Evolutionary conservation across 2,329 filamentous ascomycete genomes (phyloP), one percentile per base, ranked within the genome.

Genomic region (Scopulariopsis brevicaulis): DNA sequence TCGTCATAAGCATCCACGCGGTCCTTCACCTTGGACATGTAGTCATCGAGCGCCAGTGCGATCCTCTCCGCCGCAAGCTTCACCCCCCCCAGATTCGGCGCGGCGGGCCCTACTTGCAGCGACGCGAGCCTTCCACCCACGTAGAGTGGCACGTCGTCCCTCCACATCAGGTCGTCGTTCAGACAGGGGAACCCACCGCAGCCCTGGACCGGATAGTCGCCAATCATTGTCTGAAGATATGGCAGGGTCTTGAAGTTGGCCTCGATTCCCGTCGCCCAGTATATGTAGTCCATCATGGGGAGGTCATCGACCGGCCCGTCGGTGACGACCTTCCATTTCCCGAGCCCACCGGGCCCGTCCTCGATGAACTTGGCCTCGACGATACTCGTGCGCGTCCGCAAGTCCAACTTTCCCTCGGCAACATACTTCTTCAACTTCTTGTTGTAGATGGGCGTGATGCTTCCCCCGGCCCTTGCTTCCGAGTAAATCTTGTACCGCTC

Each of bases 121-220:
- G 78, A 82, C 0, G 85, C 88, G 40, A 92, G 71, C 56, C 83
- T 76, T 1, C 87, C 89, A 0, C 85, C 84, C 59, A 89, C 70
- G 65, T 90, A 92, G 1, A 91, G 69, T 1, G 89, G 89, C 1
- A 93, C 80, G n/a, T 82, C 82, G 0, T 84, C 75, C 43, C 76
- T 76, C 89, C 88, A 93, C 78, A 85, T 86, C 60, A 93, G 73
- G 64, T 93, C 87, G 50, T 92, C 82, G 2, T 80, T 92, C 56
- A 93, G 69, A 62, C 85, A 89, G 0, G 89, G 89, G 22, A 91
- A 72, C 0, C 89, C 89, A 4, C 83, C 82, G 25, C 82, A 76
- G 0, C 74, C 78, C 18, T 82, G 70, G 37, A 93, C 77, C 0
- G 86, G 87, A 60, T 85, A 75, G 20, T 82, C 76, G 3, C 72